These are phyloP conservation scores for Persicaria maculosa DNA, from an alignment of 148 eudicot species.

Conservation along the genomic window DNA sequence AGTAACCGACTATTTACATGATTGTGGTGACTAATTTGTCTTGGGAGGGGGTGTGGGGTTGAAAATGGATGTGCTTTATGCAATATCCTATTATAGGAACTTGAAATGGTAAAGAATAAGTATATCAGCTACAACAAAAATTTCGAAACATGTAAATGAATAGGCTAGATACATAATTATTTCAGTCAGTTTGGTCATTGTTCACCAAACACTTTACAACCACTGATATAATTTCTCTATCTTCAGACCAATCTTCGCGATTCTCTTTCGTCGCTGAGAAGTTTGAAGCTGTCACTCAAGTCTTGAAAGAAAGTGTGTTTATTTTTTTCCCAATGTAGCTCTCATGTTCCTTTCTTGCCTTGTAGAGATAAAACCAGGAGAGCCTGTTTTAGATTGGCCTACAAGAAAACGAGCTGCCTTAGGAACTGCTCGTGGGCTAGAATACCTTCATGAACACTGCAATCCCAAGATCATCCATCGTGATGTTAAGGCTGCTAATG, in stretches of 20 bases:
- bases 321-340: neutral
- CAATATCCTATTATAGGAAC: neutral
- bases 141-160: neutral
- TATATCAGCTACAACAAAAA: neutral
- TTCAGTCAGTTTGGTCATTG: neutral
- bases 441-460: conserved; percentile 64
- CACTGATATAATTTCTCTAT: neutral
- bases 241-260: neutral
- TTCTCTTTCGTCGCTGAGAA: neutral
- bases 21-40: neutral
- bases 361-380: conserved; percentile 39
- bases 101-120: neutral
- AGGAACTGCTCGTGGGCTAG: conserved; percentile 60
- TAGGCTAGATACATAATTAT: neutral
- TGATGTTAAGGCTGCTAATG: conserved; percentile 58
- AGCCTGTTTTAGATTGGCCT: conserved; percentile 44
- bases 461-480: conserved; percentile 52
- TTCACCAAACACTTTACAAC: neutral
- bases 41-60: neutral
- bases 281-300: neutral
- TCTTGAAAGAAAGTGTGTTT: neutral
- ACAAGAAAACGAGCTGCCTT: conserved; percentile 48
- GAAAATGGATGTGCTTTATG: neutral
- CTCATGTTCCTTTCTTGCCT: conserved; percentile 1
- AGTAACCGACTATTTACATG: neutral